Conservation (phyloP, 306 rosid genomes). For the Prunus dulcis region DNA sequence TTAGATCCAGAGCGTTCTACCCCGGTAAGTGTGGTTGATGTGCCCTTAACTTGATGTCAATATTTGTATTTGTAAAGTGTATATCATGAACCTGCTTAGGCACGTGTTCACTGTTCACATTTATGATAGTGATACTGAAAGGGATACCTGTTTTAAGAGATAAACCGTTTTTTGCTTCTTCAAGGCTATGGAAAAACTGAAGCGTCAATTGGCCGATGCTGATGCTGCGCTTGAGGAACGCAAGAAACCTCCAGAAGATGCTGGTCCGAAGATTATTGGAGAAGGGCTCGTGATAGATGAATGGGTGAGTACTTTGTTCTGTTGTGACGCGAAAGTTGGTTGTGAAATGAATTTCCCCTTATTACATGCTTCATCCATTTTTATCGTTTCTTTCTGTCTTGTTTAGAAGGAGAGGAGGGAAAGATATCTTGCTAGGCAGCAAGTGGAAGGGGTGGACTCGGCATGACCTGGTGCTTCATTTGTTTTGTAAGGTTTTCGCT, state of each 20-base stretch:
- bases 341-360: neutral
- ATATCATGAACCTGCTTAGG: neutral
- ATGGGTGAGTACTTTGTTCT: slow-evolving; percentile 58
- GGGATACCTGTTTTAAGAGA: neutral
- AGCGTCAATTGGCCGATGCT: slow-evolving; percentile 71
- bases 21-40: slow-evolving; percentile 48
- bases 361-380: slow-evolving; percentile 3
- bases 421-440: slow-evolving; percentile 90
- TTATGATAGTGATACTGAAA: neutral
- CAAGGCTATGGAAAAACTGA: slow-evolving; percentile 74
- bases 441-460: slow-evolving; percentile 76
- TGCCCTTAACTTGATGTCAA: neutral
- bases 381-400: neutral
- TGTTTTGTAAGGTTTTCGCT: slow-evolving; percentile 13
- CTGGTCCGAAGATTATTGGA: slow-evolving; percentile 73
- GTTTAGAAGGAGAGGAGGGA: slow-evolving; percentile 94
- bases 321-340: neutral
- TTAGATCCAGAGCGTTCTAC: slow-evolving; percentile 81
- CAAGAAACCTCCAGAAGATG: slow-evolving; percentile 69
- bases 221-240: slow-evolving; percentile 80
- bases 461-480: slow-evolving; percentile 39
- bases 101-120: neutral
- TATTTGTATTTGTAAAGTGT: neutral
- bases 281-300: slow-evolving; percentile 97
- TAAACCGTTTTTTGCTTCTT: slow-evolving; percentile 2